Percentiles rank a stretch among this genome's conserved stretches.
These are phyloP conservation scores for Zhuliangozyma blackwelliae DNA, from an alignment of 1,139 yeast species.

Conservation along the genomic window DNA sequence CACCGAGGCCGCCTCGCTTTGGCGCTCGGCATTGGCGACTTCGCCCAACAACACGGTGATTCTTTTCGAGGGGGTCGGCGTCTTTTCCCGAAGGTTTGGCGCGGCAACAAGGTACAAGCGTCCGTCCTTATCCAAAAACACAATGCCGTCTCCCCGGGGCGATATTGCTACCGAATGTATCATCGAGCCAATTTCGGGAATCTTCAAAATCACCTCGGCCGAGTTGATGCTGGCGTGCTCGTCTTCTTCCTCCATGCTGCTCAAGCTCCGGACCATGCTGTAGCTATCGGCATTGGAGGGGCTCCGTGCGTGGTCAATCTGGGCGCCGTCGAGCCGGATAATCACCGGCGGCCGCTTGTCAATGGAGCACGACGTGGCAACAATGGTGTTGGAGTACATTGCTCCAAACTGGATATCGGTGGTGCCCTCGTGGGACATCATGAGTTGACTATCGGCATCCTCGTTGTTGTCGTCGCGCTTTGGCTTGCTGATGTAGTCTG, in stretches of 20 bases:
- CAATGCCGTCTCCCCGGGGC: constrained; percentile 84
- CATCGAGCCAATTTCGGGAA: constrained; percentile 78
- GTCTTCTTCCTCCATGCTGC: constrained; percentile 16
- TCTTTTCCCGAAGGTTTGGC: constrained; percentile 44
- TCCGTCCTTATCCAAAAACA: constrained; percentile 76
- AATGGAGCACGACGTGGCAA: constrained; percentile 36
- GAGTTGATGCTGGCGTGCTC: constrained; percentile 24
- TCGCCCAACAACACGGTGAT: constrained; percentile 72
- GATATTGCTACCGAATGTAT: constrained; percentile 73
- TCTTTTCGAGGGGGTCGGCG: constrained; percentile 29
- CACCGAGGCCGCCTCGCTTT: constrained; percentile 69
- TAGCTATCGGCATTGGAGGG: constrained; percentile 10
- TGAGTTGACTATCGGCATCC: constrained; percentile 27
- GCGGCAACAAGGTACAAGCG: constrained; percentile 65
- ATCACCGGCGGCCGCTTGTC: constrained; percentile 35
- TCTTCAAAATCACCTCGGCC: constrained; percentile 36
- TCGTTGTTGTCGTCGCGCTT: constrained; percentile 15
- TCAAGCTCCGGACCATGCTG: constrained; percentile 17
- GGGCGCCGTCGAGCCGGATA: constrained; percentile 32
- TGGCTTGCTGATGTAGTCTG: constrained; percentile 24
- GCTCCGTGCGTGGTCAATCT: constrained; percentile 21
- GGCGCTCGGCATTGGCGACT: constrained; percentile 67
- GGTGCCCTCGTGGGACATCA: constrained; percentile 80
- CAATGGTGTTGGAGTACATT: constrained; percentile 29
- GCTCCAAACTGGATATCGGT: constrained; percentile 68